phyloP scores from a whole-genome alignment of 352 stramenopile genomes.

The Pythium aphanidermatum region DNA sequence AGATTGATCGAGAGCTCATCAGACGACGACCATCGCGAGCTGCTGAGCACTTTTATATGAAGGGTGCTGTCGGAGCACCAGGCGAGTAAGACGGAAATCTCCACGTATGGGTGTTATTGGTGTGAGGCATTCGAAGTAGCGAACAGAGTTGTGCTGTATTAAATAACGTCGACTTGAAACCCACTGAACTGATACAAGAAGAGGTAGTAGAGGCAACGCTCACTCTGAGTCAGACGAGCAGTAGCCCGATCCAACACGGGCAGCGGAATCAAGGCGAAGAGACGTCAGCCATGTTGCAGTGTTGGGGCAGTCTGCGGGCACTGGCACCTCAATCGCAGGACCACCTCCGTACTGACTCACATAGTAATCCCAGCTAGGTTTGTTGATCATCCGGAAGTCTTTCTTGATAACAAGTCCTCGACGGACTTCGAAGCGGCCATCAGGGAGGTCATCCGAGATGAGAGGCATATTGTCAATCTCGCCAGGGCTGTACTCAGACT shows the following conservation, averaged over 20 bases:
- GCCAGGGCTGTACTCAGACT: constrained; percentile 45
- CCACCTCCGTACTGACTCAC: constrained; percentile 61
- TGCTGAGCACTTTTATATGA: constrained; percentile 17
- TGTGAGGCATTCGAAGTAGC: too few relatives aligned
- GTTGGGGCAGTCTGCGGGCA: constrained; percentile 46
- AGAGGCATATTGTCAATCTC: constrained; percentile 71
- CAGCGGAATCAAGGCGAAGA: constrained; percentile 45
- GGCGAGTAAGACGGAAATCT: too few relatives aligned
- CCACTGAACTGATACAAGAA: constrained; percentile 1
- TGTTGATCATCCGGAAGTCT: constrained; percentile 79
- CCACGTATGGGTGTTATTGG: too few relatives aligned
- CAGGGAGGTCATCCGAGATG: constrained; percentile 55
- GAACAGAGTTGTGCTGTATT: too few relatives aligned
- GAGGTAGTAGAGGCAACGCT: neutral
- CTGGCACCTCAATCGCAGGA: constrained; percentile 60
- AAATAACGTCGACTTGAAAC: neutral
- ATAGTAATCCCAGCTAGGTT: constrained; percentile 73
- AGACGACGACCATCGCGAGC: constrained; percentile 44
- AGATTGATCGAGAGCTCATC: constrained; percentile 64
- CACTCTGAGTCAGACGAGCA: constrained; percentile 12
- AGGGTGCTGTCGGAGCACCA: neutral
- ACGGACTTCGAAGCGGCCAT: constrained; percentile 69
- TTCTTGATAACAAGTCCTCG: constrained; percentile 50
- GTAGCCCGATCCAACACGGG: constrained; percentile 61
- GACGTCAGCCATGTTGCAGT: constrained; percentile 42